Conservation (phyloP, 2,329 filamentous ascomycete species). For the Aspergillus alliaceus region DNA sequence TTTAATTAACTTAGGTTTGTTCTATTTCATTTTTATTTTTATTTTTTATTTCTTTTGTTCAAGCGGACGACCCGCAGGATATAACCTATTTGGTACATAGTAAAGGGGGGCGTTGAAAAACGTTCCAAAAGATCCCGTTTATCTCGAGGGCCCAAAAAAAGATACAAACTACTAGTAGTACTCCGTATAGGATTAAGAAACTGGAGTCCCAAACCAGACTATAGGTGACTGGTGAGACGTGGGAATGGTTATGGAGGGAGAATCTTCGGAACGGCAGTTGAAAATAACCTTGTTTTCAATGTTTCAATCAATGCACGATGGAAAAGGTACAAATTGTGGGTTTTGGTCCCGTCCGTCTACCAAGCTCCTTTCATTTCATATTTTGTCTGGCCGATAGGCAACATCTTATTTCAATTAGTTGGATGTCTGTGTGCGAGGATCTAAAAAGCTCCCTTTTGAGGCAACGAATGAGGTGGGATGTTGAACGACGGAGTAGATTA, state of each 20-base stretch:
- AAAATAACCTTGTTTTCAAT: slow-evolving; percentile 20
- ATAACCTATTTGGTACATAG: background rate
- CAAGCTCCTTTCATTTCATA: slow-evolving; percentile 9
- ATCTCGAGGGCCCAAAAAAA: background rate
- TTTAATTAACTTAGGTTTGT: background rate
- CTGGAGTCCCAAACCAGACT: background rate
- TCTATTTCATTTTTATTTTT: background rate
- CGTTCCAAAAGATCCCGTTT: background rate
- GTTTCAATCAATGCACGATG: slow-evolving; percentile 2
- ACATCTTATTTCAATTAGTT: background rate
- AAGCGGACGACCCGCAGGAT: background rate
- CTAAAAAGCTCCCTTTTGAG: background rate
- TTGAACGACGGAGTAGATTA: background rate
- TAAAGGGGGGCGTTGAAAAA: background rate
- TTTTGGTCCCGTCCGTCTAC: background rate
- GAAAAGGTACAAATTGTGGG: slow-evolving; percentile 1
- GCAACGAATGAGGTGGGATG: background rate
- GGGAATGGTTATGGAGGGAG: slow-evolving; percentile 1
- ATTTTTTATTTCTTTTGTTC: background rate
- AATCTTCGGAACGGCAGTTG: slow-evolving; percentile 15
- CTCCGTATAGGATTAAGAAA: background rate
- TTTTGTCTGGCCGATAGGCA: background rate
- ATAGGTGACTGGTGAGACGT: slow-evolving; percentile 1
- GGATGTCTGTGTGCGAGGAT: background rate
- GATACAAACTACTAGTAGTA: background rate